These are phyloP conservation scores for Phytopythium oedochilum DNA, from an alignment of 352 stramenopile species.

Conservation along the genomic window DNA sequence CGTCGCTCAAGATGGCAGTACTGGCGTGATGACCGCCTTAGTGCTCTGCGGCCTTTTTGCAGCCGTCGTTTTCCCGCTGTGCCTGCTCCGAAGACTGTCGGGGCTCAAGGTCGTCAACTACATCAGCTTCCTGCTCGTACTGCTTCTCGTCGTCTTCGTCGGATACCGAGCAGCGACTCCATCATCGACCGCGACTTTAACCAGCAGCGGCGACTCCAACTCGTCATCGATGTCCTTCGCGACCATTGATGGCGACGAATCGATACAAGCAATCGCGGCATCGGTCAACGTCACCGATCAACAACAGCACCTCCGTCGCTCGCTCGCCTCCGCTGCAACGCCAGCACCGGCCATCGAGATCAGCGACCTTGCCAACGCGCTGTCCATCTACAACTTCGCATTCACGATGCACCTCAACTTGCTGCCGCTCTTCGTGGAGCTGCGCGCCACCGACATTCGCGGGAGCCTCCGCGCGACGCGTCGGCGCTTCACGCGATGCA, in stretches of 20 bases:
- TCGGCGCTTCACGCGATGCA: constrained; percentile 37
- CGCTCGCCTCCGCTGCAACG: background rate
- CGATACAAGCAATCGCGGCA: background rate
- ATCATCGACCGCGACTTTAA: background rate
- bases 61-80: constrained; percentile 46
- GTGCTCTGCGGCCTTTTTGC: constrained; percentile 37
- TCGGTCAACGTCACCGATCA: background rate
- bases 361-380: constrained; percentile 25
- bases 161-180: constrained; percentile 30
- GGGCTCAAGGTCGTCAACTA: constrained; percentile 61
- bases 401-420: constrained; percentile 83
- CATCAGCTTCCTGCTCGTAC: constrained; percentile 50
- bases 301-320: background rate
- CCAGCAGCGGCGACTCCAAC: background rate
- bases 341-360: background rate
- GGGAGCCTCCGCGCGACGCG: constrained; percentile 13
- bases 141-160: constrained; percentile 52
- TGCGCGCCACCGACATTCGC: constrained; percentile 21
- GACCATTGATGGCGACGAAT: background rate
- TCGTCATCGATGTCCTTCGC: background rate
- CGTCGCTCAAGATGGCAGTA: constrained; percentile 3
- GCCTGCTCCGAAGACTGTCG: constrained; percentile 54
- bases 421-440: constrained; percentile 62
- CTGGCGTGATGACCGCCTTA: constrained; percentile 16
- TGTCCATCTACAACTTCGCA: constrained; percentile 78